A percentile compares a stretch with the other conserved stretches of the same genome.
Evolutionary conservation across 352 stramenopile genomes (phyloP).

Genomic region (Phytophthora aleatoria): DNA sequence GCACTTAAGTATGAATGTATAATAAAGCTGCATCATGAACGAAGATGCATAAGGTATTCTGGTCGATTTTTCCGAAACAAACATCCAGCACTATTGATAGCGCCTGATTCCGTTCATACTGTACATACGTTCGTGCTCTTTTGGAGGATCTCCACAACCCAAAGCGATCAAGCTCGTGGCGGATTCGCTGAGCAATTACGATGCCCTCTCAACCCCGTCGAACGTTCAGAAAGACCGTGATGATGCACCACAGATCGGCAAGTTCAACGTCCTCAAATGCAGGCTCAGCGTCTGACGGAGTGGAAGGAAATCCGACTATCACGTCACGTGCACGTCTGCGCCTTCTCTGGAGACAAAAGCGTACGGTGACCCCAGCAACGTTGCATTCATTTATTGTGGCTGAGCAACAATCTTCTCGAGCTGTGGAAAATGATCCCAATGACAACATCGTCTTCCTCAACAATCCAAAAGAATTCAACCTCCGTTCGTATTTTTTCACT

Average conservation of each 20-base stretch:
- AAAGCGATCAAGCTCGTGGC: background rate
- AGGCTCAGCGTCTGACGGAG: background rate
- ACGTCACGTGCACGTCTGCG: slow-evolving; percentile 12
- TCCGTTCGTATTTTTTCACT: slow-evolving; percentile 29
- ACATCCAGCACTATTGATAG: slow-evolving; percentile 6
- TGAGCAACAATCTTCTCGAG: slow-evolving; percentile 9
- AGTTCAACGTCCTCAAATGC: slow-evolving; percentile 15
- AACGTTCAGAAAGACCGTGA: slow-evolving; percentile 2
- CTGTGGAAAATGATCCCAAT: slow-evolving; percentile 17
- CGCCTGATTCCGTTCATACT: slow-evolving; percentile 4
- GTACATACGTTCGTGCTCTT: background rate
- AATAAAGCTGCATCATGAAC: too few species aligned
- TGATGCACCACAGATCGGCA: slow-evolving; percentile 1
- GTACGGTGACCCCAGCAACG: slow-evolving; percentile 19
- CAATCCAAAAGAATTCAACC: slow-evolving; percentile 31
- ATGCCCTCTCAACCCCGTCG: slow-evolving; percentile 21
- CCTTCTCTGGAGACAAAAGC: slow-evolving; percentile 26
- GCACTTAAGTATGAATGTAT: too few species aligned
- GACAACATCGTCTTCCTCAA: slow-evolving; percentile 34
- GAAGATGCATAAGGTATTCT: background rate
- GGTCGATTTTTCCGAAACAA: background rate
- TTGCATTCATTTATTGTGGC: slow-evolving; percentile 4
- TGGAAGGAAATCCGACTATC: background rate
- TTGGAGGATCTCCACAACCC: too few species aligned
- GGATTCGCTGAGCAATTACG: background rate